Conservation (phyloP, 768 basidiomycete genomes). For the Cystobasidium tubakii region DNA sequence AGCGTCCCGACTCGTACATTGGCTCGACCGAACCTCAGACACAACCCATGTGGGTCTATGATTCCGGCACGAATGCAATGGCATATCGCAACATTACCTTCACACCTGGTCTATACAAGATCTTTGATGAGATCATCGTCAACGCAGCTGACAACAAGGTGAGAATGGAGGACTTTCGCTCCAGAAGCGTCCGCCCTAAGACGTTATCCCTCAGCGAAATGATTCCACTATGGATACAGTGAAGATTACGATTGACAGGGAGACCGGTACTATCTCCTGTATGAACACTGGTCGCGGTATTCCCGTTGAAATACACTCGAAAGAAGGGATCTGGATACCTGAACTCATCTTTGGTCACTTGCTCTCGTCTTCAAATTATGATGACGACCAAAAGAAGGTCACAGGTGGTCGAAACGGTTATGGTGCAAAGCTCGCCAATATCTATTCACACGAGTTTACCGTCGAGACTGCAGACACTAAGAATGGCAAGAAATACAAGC, state of each 20-base stretch:
- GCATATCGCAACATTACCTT: constrained; percentile 62
- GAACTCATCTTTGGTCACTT: constrained; percentile 96
- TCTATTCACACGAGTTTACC: constrained; percentile 92
- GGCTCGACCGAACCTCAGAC: constrained; percentile 86
- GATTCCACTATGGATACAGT: constrained; percentile 84
- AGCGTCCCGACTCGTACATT: constrained; percentile 90
- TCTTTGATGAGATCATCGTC: constrained; percentile 92
- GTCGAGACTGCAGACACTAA: constrained; percentile 91
- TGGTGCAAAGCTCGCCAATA: constrained; percentile 95
- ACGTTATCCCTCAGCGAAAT: constrained; percentile 73
- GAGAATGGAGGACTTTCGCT: constrained; percentile 36
- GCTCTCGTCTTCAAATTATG: constrained; percentile 90
- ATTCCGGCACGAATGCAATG: constrained; percentile 76
- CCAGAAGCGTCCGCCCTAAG: too few species aligned
- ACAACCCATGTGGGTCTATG: constrained; percentile 89
- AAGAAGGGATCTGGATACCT: constrained; percentile 89
- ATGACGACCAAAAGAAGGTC: constrained; percentile 96
- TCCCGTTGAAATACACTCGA: constrained; percentile 89
- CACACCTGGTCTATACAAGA: constrained; percentile 98
- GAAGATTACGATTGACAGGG: constrained; percentile 78
- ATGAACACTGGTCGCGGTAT: constrained; percentile 95
- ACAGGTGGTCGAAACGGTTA: constrained; percentile 98
- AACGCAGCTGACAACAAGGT: constrained; percentile 99
- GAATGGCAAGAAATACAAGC: constrained; percentile 80
- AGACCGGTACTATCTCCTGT: constrained; percentile 78